Percentiles rank a stretch among this genome's conserved stretches.
Conservation (phyloP, 2,329 filamentous ascomycete genomes). For the Exophiala dermatitidis region DNA sequence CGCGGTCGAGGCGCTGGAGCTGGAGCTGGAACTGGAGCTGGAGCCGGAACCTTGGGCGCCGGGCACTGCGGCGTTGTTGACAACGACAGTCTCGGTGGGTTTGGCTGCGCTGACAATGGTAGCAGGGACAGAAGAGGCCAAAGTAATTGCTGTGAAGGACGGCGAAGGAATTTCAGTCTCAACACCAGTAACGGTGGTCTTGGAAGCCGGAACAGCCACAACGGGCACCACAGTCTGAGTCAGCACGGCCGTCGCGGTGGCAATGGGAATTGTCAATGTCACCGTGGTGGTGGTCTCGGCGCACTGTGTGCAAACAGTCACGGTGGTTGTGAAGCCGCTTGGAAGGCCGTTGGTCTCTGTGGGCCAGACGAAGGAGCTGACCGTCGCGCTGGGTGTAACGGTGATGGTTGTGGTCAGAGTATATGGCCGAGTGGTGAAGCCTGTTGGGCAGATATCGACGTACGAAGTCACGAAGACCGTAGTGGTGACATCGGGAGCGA, state of each 20-base stretch:
- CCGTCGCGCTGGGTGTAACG: background rate
- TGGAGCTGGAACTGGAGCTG: background rate
- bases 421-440: conserved; percentile 32
- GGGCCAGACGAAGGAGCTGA: conserved; percentile 26
- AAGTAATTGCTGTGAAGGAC: background rate
- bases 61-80: background rate
- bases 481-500: conserved; percentile 1
- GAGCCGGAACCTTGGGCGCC: background rate
- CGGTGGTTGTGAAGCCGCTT: conserved; percentile 36
- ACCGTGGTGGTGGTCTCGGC: conserved; percentile 22
- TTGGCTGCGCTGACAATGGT: background rate
- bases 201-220: background rate
- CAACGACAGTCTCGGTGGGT: background rate
- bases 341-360: conserved; percentile 29
- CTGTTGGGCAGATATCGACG: conserved; percentile 38
- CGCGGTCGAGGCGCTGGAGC: background rate
- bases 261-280: conserved; percentile 15
- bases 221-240: conserved; percentile 13
- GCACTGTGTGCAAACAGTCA: conserved; percentile 37
- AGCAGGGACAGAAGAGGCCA: background rate
- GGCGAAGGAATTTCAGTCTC: too few species aligned
- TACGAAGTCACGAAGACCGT: conserved; percentile 32
- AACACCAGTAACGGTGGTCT: background rate
- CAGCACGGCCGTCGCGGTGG: conserved; percentile 15
- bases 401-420: conserved; percentile 13